Base-by-base conservation (phyloP, 2,329 filamentous ascomycete genomes). In the Trichoderma koningiopsis region DNA sequence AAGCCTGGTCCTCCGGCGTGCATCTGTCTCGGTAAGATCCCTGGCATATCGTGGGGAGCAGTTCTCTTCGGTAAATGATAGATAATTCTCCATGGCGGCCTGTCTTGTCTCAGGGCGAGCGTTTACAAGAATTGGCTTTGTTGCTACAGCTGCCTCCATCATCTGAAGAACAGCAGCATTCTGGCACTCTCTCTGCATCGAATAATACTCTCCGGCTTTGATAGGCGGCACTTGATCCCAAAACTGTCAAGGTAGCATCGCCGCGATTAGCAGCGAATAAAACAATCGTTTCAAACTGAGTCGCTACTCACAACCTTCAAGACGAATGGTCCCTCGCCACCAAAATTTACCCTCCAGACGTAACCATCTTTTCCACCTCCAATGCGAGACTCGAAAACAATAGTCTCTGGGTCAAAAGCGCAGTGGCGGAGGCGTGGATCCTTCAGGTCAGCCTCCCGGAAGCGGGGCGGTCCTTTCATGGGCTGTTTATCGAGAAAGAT, bases 121-220 rank as follows among this genome's bases (percentile, higher is more conserved):
- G 40, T 60, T 58, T 11, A 70, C 53, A 8, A 70, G 13, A 14
- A 70, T 57, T n/a, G 65, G 53, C 4, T 49, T 31, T 4, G 16
- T 57, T 27, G 40, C 40, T 6, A 56, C n/a, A 22, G 69, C 27
- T 7, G 69, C 59, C 53, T 60, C 52, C 52, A 70, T 64, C 69
- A 70, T 62, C 35, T 70, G 69, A 37, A 70, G 43, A 13, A 70
- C 43, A 10, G 65, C 69, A 14, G 59, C 66, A n/a, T 70, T 70
- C 13, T 68, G 59, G 53, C 69, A 64, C 52, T 70, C 69, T 22
- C 69, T 53, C 55, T 70, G 65, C 57, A 69, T 52, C n/a, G 69
- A 43, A 59, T 68, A 70, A 33, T 69, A 70, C 6, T 37, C 13
- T 1, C 55, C 49, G 11, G 35, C 19, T 11, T 69, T 59, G 10